Evolutionary conservation across 257 asterid species (phyloP).

Genomic region (Capsicum chinense): DNA sequence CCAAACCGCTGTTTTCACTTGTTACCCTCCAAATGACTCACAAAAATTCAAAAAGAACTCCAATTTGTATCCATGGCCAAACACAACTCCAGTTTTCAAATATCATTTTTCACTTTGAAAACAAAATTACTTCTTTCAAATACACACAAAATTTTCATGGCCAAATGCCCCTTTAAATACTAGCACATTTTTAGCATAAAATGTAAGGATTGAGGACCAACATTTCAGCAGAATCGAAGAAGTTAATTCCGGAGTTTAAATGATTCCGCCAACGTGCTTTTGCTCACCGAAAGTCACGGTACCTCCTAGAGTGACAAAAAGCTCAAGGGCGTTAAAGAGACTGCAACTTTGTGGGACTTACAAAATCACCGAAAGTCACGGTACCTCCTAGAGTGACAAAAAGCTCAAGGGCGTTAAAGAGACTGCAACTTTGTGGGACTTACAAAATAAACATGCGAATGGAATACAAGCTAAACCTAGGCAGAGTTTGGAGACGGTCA

Average conservation of each 20-base stretch:
- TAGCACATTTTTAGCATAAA: not conserved
- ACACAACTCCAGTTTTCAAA: no score
- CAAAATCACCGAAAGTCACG: slow-evolving; percentile 69
- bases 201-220: slow-evolving; percentile 27
- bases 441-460: not conserved
- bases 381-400: slow-evolving; percentile 50
- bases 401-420: not conserved
- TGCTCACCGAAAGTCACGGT: slow-evolving; percentile 91
- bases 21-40: no score
- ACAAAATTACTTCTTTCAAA: no score
- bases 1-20: no score
- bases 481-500: slow-evolving; percentile 74
- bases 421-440: not conserved
- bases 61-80: no score
- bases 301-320: slow-evolving; percentile 42
- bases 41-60: no score
- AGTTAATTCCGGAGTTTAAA: slow-evolving; percentile 80
- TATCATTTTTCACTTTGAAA: no score
- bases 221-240: slow-evolving; percentile 93
- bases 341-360: not conserved
- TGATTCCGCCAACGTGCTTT: slow-evolving; percentile 61
- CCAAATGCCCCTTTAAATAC: no score
- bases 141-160: no score
- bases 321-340: not conserved
- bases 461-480: slow-evolving; percentile 47